These are phyloP conservation scores for Mollisiaceae sp. DNA, from an alignment of 2,329 filamentous ascomycete species.

Conservation along the genomic window DNA sequence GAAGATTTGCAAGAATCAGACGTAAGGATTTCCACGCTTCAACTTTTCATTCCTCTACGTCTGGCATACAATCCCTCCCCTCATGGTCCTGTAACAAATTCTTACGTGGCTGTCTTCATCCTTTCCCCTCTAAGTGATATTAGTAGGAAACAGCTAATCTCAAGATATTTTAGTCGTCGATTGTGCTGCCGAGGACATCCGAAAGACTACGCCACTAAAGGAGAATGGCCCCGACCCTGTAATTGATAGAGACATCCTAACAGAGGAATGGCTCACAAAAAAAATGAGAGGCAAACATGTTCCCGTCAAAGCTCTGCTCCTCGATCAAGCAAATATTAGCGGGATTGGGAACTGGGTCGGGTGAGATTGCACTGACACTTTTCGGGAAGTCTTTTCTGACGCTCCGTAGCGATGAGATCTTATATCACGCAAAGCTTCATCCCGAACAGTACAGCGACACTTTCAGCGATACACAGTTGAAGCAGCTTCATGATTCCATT, in stretches of 20 bases:
- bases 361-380: constrained; percentile 44
- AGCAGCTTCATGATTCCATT: constrained; percentile 72
- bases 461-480: constrained; percentile 73
- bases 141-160: too few species aligned
- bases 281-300: constrained; percentile 79
- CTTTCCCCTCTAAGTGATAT: too few species aligned
- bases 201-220: constrained; percentile 76
- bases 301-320: constrained; percentile 84
- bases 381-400: constrained; percentile 2
- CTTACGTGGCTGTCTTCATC: too few species aligned
- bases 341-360: constrained; percentile 98
- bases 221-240: constrained; percentile 96
- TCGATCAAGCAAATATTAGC: constrained; percentile 87
- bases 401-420: constrained; percentile 72
- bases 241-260: constrained; percentile 77
- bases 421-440: constrained; percentile 88
- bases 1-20: constrained; percentile 79
- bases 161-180: constrained; percentile 62
- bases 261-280: constrained; percentile 72
- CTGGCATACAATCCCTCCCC: too few species aligned
- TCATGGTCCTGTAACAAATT: too few species aligned
- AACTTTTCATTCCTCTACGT: too few species aligned
- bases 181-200: constrained; percentile 76
- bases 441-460: constrained; percentile 93
- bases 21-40: constrained; percentile 28